A percentile compares a stretch with the other conserved stretches of the same genome.
Evolutionary conservation across 2,329 filamentous ascomycete genomes (phyloP).

Genomic region (Corinectria fuckeliana): DNA sequence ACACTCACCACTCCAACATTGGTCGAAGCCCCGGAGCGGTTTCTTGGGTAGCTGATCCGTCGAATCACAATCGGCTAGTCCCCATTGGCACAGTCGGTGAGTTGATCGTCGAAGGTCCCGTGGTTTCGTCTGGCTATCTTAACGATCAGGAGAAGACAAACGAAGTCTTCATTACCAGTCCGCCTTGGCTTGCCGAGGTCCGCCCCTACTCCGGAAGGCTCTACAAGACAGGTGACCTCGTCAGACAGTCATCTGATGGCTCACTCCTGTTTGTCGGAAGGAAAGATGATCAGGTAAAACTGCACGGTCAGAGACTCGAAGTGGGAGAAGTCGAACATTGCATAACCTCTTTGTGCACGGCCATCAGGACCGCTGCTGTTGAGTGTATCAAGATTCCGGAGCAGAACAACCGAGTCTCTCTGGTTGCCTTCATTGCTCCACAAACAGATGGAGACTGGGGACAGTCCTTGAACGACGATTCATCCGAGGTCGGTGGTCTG

Average conservation of each 20-base stretch:
- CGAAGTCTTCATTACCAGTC: not conserved
- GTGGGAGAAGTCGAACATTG: slow-evolving; percentile 23
- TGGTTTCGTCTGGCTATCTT: not conserved
- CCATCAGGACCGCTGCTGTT: not conserved
- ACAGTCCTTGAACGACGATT: not conserved
- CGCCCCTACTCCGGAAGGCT: slow-evolving; percentile 42
- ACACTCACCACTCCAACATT: not conserved
- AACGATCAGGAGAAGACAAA: not conserved
- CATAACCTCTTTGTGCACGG: not conserved
- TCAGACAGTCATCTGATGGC: slow-evolving; percentile 45
- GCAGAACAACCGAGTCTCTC: not conserved
- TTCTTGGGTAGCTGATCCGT: not conserved
- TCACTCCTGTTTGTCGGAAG: slow-evolving; percentile 18
- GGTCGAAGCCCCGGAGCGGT: not conserved
- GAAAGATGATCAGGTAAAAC: slow-evolving; percentile 23
- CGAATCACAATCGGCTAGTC: not conserved
- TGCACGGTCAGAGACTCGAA: slow-evolving; percentile 25
- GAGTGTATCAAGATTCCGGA: slow-evolving; percentile 5
- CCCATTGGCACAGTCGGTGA: not conserved
- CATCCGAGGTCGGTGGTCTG: not conserved
- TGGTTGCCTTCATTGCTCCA: not conserved
- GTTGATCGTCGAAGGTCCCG: slow-evolving; percentile 1
- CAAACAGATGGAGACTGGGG: not conserved
- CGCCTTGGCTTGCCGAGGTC: not conserved
- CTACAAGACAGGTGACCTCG: slow-evolving; percentile 61